Conservation (phyloP, 306 rosid genomes). For the Sindora glabra region DNA sequence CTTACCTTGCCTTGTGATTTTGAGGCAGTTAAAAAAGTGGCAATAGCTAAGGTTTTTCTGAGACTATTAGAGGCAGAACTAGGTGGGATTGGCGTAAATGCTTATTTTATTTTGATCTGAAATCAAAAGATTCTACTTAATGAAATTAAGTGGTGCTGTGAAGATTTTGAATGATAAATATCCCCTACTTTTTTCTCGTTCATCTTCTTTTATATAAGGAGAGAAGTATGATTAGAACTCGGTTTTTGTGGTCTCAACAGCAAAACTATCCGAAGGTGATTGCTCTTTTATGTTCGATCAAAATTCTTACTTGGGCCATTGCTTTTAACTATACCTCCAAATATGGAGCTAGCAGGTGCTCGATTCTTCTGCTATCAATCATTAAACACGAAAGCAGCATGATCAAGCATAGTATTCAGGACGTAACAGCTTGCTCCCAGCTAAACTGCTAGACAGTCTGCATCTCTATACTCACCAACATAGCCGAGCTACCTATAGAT, state of each 20-base stretch:
- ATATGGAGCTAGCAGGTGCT: constrained; percentile 63
- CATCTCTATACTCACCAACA: constrained; percentile 82
- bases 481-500: constrained; percentile 84
- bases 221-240: not conserved
- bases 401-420: constrained; percentile 60
- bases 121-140: too few species aligned
- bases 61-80: too few species aligned
- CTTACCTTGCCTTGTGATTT: constrained; percentile 57
- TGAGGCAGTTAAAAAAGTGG: not conserved
- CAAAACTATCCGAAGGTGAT: not conserved
- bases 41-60: too few species aligned
- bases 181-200: too few species aligned
- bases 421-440: constrained; percentile 63
- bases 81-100: too few species aligned
- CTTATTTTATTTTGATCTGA: too few species aligned
- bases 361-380: constrained; percentile 81
- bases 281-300: not conserved
- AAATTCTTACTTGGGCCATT: constrained; percentile 84
- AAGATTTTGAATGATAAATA: too few species aligned
- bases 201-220: too few species aligned
- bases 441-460: constrained; percentile 73
- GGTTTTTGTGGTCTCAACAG: not conserved
- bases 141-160: too few species aligned
- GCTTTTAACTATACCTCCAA: constrained; percentile 66
- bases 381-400: constrained; percentile 91